A percentile compares a stretch with the other conserved stretches of the same genome.
These are phyloP conservation scores for Chlamydomonas schloesseri DNA, from an alignment of 139 green algal genomes.

Conservation along the genomic window DNA sequence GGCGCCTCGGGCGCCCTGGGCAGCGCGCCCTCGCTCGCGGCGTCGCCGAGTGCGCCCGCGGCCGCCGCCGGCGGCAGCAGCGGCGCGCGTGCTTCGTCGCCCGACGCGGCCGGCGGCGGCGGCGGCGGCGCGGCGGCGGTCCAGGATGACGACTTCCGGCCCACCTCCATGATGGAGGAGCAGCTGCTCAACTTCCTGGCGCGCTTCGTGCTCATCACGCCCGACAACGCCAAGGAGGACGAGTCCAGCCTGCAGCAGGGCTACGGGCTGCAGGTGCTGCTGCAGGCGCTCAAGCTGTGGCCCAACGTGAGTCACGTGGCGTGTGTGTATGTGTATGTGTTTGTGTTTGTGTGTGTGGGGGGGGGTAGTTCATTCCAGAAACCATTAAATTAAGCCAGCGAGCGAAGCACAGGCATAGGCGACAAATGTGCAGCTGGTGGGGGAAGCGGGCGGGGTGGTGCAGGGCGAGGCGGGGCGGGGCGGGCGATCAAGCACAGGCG, in stretches of 20 bases:
- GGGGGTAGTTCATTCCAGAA: too few species aligned
- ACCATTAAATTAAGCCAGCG: too few species aligned
- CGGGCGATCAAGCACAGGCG: too few species aligned
- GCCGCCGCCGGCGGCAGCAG: not conserved
- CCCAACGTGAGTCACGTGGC: slow-evolving; percentile 38
- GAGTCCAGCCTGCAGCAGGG: slow-evolving; percentile 46
- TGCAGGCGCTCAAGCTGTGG: slow-evolving; percentile 58
- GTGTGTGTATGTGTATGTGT: too few species aligned
- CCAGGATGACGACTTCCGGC: slow-evolving; percentile 2
- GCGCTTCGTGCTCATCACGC: slow-evolving; percentile 72
- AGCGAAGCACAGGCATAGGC: too few species aligned
- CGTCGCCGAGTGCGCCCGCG: not conserved
- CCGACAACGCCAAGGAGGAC: slow-evolving; percentile 45
- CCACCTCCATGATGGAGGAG: slow-evolving; percentile 77
- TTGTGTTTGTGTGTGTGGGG: too few species aligned
- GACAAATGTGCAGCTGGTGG: not conserved
- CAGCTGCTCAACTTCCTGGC: slow-evolving; percentile 93
- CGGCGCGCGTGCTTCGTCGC: not conserved
- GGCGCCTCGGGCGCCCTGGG: not conserved
- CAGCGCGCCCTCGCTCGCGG: not conserved
- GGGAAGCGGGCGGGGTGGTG: not conserved
- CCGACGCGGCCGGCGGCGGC: not conserved
- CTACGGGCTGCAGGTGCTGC: slow-evolving; percentile 57
- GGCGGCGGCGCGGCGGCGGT: too few species aligned
- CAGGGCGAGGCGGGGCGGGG: too few species aligned